Evolutionary conservation across 805 yeast genomes (phyloP), one percentile per base, ranked within the genome.

Genomic region (Saccharomycopsis malanga): DNA sequence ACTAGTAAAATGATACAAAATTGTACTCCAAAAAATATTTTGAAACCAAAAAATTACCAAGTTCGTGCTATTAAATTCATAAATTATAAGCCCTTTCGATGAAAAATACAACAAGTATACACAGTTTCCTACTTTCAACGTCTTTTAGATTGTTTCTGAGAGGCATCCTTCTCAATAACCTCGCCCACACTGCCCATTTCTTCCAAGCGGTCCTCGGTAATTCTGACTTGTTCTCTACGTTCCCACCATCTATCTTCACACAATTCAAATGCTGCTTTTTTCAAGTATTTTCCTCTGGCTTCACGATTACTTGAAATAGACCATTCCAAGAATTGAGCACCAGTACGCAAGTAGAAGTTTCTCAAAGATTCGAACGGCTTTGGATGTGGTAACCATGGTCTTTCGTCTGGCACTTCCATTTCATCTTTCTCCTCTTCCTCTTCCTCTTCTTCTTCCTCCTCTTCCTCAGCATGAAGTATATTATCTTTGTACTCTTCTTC

Each of bases 171-270:
- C 60, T 88, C 96, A 6, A 91, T 69, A 32, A 91, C 81, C 49
- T 86, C 95, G 15, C 85, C 94, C 52, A 87, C 89, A 50, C 95
- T 96, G 42, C 95, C 95, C 62, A 84, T 60, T 57, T 88, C 96
- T 64, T 91, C 97, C 57, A 86, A 66, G 60, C 80, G 78, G 56
- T 91, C 98, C 66, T 91, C 98, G 43, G 86, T 84, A 35, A 79
- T 74, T 61, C 94, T 81, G 21, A 91, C 81, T 58, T 81, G 91
- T 57, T 91, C 98, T 67, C 97, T 80, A 69, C 98, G 83, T 62
- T 91, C 98, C 98, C 98, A 91, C 93, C 95, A 91, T 68, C 98
- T 78, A 55, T 83, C 91, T 65, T 89, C 95, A 62, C 93, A 83
- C 52, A 91, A 66, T 53, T 88, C 96, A 61, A 91, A 91, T 0